Percentiles rank a stretch among this genome's conserved stretches.
Evolutionary conservation across 2,329 filamentous ascomycete species (phyloP).

Genomic region (Knufia petricola): DNA sequence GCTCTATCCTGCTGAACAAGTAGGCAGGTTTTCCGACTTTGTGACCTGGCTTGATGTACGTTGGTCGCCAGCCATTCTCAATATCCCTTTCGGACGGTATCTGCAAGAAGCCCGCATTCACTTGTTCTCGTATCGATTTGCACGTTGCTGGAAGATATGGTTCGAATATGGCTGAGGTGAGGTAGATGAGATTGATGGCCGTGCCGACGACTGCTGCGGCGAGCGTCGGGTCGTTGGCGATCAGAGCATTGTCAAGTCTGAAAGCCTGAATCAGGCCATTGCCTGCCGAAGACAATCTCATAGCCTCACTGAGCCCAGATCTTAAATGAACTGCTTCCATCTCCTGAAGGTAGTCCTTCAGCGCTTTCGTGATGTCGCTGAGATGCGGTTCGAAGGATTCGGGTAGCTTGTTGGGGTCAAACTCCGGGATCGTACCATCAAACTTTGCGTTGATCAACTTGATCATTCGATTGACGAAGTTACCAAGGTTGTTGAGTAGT

Average conservation of each 20-base stretch:
- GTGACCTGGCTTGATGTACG: slow-evolving; percentile 58
- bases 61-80: slow-evolving; percentile 52
- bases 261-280: slow-evolving; percentile 53
- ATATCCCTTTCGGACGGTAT: slow-evolving; percentile 48
- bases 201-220: slow-evolving; percentile 60
- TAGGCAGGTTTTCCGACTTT: slow-evolving; percentile 70
- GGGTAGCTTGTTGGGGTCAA: slow-evolving; percentile 30
- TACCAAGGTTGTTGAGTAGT: slow-evolving; percentile 62
- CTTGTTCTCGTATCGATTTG: slow-evolving; percentile 65
- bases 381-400: slow-evolving; percentile 33
- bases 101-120: slow-evolving; percentile 49
- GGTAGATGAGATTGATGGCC: slow-evolving; percentile 73
- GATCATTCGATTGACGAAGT: slow-evolving; percentile 63
- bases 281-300: slow-evolving; percentile 49
- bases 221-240: slow-evolving; percentile 48
- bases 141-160: slow-evolving; percentile 81
- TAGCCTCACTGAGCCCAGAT: slow-evolving; percentile 43
- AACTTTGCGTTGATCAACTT: slow-evolving; percentile 64
- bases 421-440: slow-evolving; percentile 58
- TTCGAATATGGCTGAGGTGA: slow-evolving; percentile 66
- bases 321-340: slow-evolving; percentile 53
- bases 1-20: slow-evolving; percentile 74
- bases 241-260: slow-evolving; percentile 52
- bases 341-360: slow-evolving; percentile 48
- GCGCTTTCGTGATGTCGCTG: slow-evolving; percentile 41